Conservation (phyloP, 768 basidiomycete species). For the Mycena vitilis region DNA sequence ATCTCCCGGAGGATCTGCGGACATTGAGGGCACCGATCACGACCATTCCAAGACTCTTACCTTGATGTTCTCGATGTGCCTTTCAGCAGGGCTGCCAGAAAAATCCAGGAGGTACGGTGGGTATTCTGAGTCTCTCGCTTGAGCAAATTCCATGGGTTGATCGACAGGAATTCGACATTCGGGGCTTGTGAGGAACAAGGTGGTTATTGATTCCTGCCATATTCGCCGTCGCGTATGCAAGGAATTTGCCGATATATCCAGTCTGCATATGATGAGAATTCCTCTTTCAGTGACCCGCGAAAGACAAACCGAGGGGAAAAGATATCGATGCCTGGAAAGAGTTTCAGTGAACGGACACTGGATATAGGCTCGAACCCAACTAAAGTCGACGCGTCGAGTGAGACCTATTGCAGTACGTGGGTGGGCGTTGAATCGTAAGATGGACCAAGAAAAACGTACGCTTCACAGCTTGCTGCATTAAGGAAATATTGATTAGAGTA, state of each 20-base stretch:
- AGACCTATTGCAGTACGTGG: constrained; percentile 52
- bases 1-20: constrained; percentile 79
- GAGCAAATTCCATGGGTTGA: constrained; percentile 69
- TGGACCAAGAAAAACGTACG: constrained; percentile 50
- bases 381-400: constrained; percentile 78
- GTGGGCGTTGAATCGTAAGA: not conserved
- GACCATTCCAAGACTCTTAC: constrained; percentile 44
- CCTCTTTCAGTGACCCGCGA: not conserved
- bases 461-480: constrained; percentile 69
- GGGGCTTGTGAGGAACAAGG: constrained; percentile 70
- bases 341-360: constrained; percentile 1
- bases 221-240: constrained; percentile 76
- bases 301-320: constrained; percentile 75
- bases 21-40: constrained; percentile 1
- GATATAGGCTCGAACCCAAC: constrained; percentile 48
- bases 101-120: constrained; percentile 81
- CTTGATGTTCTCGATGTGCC: constrained; percentile 85
- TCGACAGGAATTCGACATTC: constrained; percentile 68
- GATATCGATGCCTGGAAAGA: constrained; percentile 73
- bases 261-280: constrained; percentile 46
- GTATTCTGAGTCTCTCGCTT: constrained; percentile 66
- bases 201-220: constrained; percentile 82
- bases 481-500: constrained; percentile 62
- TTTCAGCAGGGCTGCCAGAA: constrained; percentile 69
- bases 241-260: constrained; percentile 68